phyloP scores from a whole-genome alignment of 495 filamentous ascomycete species.

The Immersiella caudata region DNA sequence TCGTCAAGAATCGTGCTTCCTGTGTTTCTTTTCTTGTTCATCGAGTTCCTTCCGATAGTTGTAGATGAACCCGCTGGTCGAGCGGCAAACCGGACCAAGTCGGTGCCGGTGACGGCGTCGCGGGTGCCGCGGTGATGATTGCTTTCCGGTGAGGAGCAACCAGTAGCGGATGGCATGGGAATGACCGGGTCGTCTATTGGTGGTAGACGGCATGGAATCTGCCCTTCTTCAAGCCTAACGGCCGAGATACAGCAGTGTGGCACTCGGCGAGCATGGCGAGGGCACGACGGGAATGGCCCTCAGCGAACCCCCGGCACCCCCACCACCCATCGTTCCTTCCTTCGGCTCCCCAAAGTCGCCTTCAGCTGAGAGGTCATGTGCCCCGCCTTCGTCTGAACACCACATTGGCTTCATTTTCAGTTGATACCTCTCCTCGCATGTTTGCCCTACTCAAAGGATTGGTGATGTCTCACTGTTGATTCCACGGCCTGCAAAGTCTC shows the following conservation, averaged over 20 bases:
- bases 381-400: neutral
- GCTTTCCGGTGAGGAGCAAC: neutral
- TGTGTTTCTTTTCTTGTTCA: neutral
- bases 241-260: conserved; percentile 25
- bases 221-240: conserved; percentile 23
- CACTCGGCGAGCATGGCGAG: neutral
- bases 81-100: neutral
- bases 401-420: neutral
- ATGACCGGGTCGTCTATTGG: neutral
- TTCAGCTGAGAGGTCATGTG: neutral
- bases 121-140: neutral
- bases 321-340: neutral
- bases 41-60: neutral
- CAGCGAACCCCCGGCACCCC: neutral
- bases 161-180: neutral
- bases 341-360: neutral
- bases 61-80: neutral
- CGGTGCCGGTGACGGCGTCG: neutral
- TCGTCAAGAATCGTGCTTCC: neutral
- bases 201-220: neutral
- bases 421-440: neutral
- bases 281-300: neutral
- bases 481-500: neutral
- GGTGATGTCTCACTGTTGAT: neutral
- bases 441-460: neutral